Conservation (phyloP, 495 filamentous ascomycete genomes). For the Annulohypoxylon stygium region DNA sequence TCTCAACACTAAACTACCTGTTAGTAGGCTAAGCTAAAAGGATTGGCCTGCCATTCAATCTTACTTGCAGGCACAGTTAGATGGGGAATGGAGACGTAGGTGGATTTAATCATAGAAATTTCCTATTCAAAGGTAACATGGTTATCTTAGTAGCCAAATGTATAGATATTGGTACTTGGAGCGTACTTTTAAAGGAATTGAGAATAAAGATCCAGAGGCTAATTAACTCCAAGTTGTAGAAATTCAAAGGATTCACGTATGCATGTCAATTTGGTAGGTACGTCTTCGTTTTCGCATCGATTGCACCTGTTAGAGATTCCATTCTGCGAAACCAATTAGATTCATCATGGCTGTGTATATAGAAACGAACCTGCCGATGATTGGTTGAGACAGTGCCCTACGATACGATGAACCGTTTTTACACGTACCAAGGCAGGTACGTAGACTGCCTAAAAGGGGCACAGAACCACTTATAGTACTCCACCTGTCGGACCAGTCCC, state of each 20-base stretch:
- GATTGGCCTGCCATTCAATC: conserved; percentile 36
- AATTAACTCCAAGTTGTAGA: not conserved
- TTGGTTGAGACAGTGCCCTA: conserved; percentile 8
- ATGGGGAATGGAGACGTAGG: not conserved
- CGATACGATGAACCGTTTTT: conserved; percentile 18
- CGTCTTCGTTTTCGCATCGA: conserved; percentile 12
- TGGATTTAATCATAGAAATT: conserved; percentile 12
- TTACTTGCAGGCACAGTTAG: conserved; percentile 26
- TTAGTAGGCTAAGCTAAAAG: conserved; percentile 16
- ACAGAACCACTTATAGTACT: conserved; percentile 14
- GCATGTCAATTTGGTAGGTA: conserved; percentile 16
- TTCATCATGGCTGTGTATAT: conserved; percentile 20
- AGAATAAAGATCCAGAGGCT: not conserved
- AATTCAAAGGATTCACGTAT: conserved; percentile 6
- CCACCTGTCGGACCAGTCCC: conserved; percentile 35
- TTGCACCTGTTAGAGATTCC: conserved; percentile 34
- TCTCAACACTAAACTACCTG: not conserved
- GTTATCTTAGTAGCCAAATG: not conserved
- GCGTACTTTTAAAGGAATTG: no score
- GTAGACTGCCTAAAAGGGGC: conserved; percentile 28
- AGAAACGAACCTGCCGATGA: conserved; percentile 14
- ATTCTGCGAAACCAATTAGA: conserved; percentile 28
- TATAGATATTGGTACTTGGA: not conserved
- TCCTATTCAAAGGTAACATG: conserved; percentile 11
- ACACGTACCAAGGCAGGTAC: not conserved